Percentiles rank a stretch among this genome's conserved stretches.
phyloP scores from a whole-genome alignment of 1,284 basidiomycete species.

The Malassezia pachydermatis region DNA sequence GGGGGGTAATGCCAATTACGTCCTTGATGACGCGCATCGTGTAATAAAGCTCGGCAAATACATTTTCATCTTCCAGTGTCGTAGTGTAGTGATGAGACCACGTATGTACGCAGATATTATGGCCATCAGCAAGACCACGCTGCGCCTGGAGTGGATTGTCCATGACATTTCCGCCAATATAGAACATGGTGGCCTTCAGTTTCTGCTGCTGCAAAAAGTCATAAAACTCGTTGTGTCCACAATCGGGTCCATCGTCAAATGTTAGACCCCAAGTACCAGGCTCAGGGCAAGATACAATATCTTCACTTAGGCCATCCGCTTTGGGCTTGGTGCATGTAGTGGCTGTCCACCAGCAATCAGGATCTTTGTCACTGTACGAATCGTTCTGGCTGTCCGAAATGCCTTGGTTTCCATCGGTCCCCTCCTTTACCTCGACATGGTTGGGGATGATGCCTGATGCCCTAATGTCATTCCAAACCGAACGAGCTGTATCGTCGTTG shows the following conservation, averaged over 20 bases:
- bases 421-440: neutral
- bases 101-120: slow-evolving; percentile 38
- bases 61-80: slow-evolving; percentile 51
- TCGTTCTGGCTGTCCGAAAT: neutral
- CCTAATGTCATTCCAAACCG: slow-evolving; percentile 35
- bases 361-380: slow-evolving; percentile 18
- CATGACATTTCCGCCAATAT: slow-evolving; percentile 53
- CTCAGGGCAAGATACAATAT: slow-evolving; percentile 50
- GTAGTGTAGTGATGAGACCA: slow-evolving; percentile 54
- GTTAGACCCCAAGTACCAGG: slow-evolving; percentile 53
- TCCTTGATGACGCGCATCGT: slow-evolving; percentile 53
- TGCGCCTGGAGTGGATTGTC: slow-evolving; percentile 54
- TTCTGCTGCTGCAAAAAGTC: slow-evolving; percentile 51
- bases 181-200: slow-evolving; percentile 53
- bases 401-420: neutral
- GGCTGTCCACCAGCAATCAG: slow-evolving; percentile 44
- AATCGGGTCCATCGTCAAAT: slow-evolving; percentile 52
- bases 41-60: slow-evolving; percentile 56
- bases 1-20: slow-evolving; percentile 52
- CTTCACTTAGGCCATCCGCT: slow-evolving; percentile 37
- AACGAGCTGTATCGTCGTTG: slow-evolving; percentile 48
- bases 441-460: slow-evolving; percentile 20
- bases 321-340: slow-evolving; percentile 43
- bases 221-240: slow-evolving; percentile 53
- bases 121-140: slow-evolving; percentile 48